A percentile compares a stretch with the other conserved stretches of the same genome.
Conservation (phyloP, 75 land plant genomes). For the Picea glauca region DNA sequence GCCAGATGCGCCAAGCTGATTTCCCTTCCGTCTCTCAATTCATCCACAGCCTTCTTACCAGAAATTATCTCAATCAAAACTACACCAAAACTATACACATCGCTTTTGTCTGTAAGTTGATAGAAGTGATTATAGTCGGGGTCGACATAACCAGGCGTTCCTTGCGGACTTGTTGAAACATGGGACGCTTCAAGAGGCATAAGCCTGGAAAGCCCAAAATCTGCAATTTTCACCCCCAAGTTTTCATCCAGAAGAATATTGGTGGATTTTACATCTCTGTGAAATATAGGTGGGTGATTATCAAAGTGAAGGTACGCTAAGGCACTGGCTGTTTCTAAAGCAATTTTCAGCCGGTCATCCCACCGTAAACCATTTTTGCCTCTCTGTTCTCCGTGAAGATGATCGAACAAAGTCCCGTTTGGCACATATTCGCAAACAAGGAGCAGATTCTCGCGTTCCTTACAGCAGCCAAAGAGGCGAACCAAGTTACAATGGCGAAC, state of each 20-base stretch:
- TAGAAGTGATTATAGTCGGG: constrained; percentile 20
- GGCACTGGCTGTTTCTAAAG: constrained; percentile 27
- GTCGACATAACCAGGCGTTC: constrained; percentile 30
- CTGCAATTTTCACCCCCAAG: constrained; percentile 19
- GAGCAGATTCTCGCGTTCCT: constrained; percentile 5
- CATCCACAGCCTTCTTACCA: constrained; percentile 18
- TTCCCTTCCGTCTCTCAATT: background rate
- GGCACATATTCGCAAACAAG: constrained; percentile 36
- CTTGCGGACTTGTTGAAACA: constrained; percentile 22
- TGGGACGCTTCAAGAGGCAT: constrained; percentile 11
- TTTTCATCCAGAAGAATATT: constrained; percentile 36
- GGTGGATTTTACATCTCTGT: constrained; percentile 43
- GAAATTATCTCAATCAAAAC: constrained; percentile 28
- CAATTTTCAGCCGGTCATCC: constrained; percentile 24
- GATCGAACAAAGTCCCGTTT: constrained; percentile 33
- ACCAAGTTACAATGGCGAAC: background rate
- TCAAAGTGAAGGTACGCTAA: constrained; percentile 28
- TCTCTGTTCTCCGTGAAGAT: constrained; percentile 18
- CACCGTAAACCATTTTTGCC: constrained; percentile 4
- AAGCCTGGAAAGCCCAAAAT: constrained; percentile 28
- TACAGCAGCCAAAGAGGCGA: background rate
- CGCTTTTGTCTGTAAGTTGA: constrained; percentile 30
- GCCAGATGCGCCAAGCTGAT: too few species aligned
- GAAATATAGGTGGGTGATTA: constrained; percentile 20
- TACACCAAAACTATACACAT: constrained; percentile 37